Conservation (phyloP, 2,329 filamentous ascomycete genomes). For the Daldinia sp. region DNA sequence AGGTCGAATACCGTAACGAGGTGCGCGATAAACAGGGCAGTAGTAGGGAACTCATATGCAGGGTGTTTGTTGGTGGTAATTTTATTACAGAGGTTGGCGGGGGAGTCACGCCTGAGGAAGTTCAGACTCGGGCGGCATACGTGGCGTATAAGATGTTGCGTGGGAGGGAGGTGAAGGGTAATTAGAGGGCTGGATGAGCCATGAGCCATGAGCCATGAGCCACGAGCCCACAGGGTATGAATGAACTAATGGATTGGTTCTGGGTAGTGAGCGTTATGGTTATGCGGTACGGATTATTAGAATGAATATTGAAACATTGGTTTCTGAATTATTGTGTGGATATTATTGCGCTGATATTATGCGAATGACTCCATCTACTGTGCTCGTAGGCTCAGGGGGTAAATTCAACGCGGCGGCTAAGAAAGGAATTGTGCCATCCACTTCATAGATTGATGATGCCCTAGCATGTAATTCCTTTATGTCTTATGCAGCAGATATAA, state of each 20-base stretch:
- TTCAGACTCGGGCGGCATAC: conserved; percentile 64
- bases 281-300: neutral
- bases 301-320: neutral
- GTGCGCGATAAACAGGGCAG: conserved; percentile 38
- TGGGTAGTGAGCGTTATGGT: neutral
- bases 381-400: too few species aligned
- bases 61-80: conserved; percentile 58
- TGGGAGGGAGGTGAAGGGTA: neutral
- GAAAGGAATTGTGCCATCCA: too few species aligned
- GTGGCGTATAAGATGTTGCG: conserved; percentile 48
- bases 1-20: conserved; percentile 62
- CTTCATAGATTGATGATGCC: too few species aligned
- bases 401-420: too few species aligned
- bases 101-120: conserved; percentile 60
- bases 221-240: neutral
- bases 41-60: conserved; percentile 50
- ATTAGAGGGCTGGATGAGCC: conserved; percentile 8
- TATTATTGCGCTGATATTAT: neutral
- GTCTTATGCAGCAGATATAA: too few species aligned
- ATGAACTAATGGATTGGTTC: neutral
- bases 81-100: conserved; percentile 56
- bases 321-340: too few species aligned
- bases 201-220: too few species aligned
- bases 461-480: too few species aligned
- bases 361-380: neutral